These are phyloP conservation scores for Cercospora beticola DNA, from an alignment of 2,329 filamentous ascomycete species.

Conservation along the genomic window DNA sequence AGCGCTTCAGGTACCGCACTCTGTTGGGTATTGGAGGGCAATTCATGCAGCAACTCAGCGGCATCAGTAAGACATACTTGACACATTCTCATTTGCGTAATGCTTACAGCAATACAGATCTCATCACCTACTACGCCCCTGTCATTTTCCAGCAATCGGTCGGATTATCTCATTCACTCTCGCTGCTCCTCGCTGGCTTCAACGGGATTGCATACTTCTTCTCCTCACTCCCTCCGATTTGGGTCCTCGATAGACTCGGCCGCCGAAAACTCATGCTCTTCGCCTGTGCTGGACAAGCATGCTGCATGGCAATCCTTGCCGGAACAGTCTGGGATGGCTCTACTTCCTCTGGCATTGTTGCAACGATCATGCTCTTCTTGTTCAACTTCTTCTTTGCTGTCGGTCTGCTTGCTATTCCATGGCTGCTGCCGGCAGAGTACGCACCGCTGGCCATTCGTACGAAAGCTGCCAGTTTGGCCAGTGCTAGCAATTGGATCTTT, in stretches of 20 bases:
- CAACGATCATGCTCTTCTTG: slow-evolving; percentile 43
- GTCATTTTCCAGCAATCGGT: slow-evolving; percentile 52
- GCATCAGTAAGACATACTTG: slow-evolving; percentile 23
- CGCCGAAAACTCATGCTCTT: slow-evolving; percentile 44
- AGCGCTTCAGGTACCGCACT: slow-evolving; percentile 45
- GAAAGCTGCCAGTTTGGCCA: slow-evolving; percentile 91
- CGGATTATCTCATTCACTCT: slow-evolving; percentile 43
- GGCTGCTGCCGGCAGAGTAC: slow-evolving; percentile 95
- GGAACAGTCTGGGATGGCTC: slow-evolving; percentile 45
- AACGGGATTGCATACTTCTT: slow-evolving; percentile 51
- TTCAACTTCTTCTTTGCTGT: slow-evolving; percentile 39
- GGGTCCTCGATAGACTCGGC: slow-evolving; percentile 58
- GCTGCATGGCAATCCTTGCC: slow-evolving; percentile 51
- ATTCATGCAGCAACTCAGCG: slow-evolving; percentile 48
- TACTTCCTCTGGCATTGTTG: slow-evolving; percentile 44
- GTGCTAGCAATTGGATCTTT: slow-evolving; percentile 52
- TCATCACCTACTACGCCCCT: slow-evolving; percentile 38
- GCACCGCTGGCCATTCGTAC: slow-evolving; percentile 90
- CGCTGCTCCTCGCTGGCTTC: slow-evolving; percentile 46
- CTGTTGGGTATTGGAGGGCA: slow-evolving; percentile 47
- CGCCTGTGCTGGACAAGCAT: slow-evolving; percentile 33
- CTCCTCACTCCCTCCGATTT: slow-evolving; percentile 42
- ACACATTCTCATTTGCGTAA: slow-evolving; percentile 26
- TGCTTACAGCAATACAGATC: neutral
- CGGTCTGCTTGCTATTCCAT: slow-evolving; percentile 67